Evolutionary conservation across 2,329 filamentous ascomycete species (phyloP).

Genomic region (Thyridium curvatum): DNA sequence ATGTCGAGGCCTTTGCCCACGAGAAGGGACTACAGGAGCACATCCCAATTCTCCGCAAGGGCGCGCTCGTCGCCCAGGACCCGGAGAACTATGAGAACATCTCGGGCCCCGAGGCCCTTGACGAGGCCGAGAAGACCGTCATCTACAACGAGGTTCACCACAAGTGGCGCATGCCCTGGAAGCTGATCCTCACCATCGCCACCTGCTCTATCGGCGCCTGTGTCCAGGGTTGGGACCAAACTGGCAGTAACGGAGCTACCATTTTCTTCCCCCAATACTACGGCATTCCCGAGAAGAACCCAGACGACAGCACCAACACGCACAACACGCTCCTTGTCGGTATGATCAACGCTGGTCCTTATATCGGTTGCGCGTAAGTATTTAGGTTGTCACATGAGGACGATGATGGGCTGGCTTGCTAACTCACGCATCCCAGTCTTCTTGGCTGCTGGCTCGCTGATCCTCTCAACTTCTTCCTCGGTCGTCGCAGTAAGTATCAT

Average conservation of each 20-base stretch:
- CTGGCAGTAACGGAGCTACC: slow-evolving; percentile 57
- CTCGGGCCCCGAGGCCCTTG: slow-evolving; percentile 47
- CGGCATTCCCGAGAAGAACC: slow-evolving; percentile 27
- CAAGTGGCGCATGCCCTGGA: slow-evolving; percentile 59
- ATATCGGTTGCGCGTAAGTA: slow-evolving; percentile 37
- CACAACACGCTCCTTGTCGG: slow-evolving; percentile 48
- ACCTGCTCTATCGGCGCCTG: slow-evolving; percentile 64
- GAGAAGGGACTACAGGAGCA: slow-evolving; percentile 53
- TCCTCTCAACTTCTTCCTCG: slow-evolving; percentile 36
- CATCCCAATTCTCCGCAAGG: slow-evolving; percentile 54
- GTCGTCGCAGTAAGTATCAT: slow-evolving; percentile 29
- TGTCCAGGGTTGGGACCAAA: slow-evolving; percentile 66
- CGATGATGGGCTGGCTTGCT: not conserved
- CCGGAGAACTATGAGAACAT: slow-evolving; percentile 57
- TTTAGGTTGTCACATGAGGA: slow-evolving; percentile 8
- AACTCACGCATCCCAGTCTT: slow-evolving; percentile 16
- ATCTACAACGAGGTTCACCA: slow-evolving; percentile 58
- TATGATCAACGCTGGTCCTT: slow-evolving; percentile 54
- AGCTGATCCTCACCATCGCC: slow-evolving; percentile 60
- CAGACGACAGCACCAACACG: slow-evolving; percentile 17
- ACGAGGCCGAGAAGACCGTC: slow-evolving; percentile 50
- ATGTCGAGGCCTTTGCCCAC: slow-evolving; percentile 8
- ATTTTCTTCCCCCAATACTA: slow-evolving; percentile 53
- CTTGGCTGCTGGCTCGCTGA: slow-evolving; percentile 62
- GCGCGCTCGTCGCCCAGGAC: slow-evolving; percentile 68